Evolutionary conservation across 495 filamentous ascomycete species (phyloP).

Genomic region (Penicillium tannophilum): DNA sequence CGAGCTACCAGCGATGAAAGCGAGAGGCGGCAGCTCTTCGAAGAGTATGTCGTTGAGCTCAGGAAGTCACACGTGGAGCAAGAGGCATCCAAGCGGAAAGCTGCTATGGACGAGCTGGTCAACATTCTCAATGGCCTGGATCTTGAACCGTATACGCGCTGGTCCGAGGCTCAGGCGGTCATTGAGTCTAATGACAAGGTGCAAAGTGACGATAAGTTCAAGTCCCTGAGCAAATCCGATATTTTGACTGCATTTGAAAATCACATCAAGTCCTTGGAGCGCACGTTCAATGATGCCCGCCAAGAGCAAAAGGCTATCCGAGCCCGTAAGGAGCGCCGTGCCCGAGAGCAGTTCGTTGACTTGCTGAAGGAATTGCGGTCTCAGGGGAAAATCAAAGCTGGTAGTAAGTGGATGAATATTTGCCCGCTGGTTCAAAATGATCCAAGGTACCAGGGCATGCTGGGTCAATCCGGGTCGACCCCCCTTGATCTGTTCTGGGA

Average conservation of each 20-base stretch:
- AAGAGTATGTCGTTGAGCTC: slow-evolving; percentile 87
- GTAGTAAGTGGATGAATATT: slow-evolving; percentile 86
- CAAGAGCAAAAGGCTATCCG: slow-evolving; percentile 84
- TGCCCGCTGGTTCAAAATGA: slow-evolving; percentile 78
- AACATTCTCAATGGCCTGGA: slow-evolving; percentile 80
- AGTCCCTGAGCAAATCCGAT: slow-evolving; percentile 82
- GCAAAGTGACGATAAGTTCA: slow-evolving; percentile 85
- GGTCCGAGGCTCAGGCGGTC: slow-evolving; percentile 84
- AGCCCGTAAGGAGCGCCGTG: slow-evolving; percentile 78
- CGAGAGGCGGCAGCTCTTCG: slow-evolving; percentile 89
- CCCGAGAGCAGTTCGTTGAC: slow-evolving; percentile 75
- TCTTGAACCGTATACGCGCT: slow-evolving; percentile 91
- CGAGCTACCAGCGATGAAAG: slow-evolving; percentile 84
- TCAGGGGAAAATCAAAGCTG: slow-evolving; percentile 84
- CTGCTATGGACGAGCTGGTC: slow-evolving; percentile 83
- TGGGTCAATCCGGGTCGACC: slow-evolving; percentile 83
- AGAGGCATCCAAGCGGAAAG: slow-evolving; percentile 70
- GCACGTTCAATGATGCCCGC: slow-evolving; percentile 82
- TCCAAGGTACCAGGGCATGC: slow-evolving; percentile 78
- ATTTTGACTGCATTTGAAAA: slow-evolving; percentile 91
- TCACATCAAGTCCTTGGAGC: slow-evolving; percentile 89
- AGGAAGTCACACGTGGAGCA: slow-evolving; percentile 75
- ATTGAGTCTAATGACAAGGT: slow-evolving; percentile 80
- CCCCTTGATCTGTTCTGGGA: slow-evolving; percentile 98
- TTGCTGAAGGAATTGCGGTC: slow-evolving; percentile 73